Conservation (phyloP, 768 basidiomycete species). For the Termitomyces eurrhizus region DNA sequence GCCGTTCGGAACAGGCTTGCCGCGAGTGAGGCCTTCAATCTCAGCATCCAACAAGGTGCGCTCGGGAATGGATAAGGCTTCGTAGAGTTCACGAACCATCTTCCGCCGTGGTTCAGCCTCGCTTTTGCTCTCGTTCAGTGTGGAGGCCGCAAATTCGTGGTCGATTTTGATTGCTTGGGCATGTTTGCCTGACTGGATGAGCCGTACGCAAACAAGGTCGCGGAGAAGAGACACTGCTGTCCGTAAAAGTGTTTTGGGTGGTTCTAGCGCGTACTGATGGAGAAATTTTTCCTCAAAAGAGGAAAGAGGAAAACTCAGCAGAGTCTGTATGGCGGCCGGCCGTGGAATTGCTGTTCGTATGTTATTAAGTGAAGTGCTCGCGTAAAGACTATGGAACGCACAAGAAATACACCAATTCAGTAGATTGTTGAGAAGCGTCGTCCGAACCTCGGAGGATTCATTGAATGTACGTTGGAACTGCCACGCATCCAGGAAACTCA, state of each 20-base stretch:
- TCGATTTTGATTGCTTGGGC: conserved; percentile 75
- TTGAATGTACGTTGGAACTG: conserved; percentile 67
- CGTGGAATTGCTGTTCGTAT: conserved; percentile 65
- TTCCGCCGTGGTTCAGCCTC: conserved; percentile 54
- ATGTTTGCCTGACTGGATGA: conserved; percentile 69
- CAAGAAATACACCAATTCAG: conserved; percentile 68
- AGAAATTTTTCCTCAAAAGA: conserved; percentile 59
- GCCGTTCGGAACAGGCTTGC: conserved; percentile 7
- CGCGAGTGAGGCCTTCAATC: conserved; percentile 31
- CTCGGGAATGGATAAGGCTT: conserved; percentile 59
- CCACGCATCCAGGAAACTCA: conserved; percentile 71
- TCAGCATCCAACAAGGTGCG: conserved; percentile 59
- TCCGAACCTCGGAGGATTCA: conserved; percentile 50
- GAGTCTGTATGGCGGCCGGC: conserved; percentile 49
- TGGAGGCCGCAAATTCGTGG: conserved; percentile 49
- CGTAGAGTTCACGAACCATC: conserved; percentile 69
- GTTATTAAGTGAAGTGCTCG: not conserved
- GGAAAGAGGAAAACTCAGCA: conserved; percentile 65
- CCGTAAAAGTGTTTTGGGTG: conserved; percentile 43
- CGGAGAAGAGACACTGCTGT: conserved; percentile 57
- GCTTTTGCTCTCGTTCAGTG: conserved; percentile 32
- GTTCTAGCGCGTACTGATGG: conserved; percentile 53
- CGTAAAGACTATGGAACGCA: conserved; percentile 32
- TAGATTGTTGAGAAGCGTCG: conserved; percentile 53
- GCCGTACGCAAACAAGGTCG: conserved; percentile 75